Conservation (phyloP, 805 yeast species). For the Ogataea angusta region DNA sequence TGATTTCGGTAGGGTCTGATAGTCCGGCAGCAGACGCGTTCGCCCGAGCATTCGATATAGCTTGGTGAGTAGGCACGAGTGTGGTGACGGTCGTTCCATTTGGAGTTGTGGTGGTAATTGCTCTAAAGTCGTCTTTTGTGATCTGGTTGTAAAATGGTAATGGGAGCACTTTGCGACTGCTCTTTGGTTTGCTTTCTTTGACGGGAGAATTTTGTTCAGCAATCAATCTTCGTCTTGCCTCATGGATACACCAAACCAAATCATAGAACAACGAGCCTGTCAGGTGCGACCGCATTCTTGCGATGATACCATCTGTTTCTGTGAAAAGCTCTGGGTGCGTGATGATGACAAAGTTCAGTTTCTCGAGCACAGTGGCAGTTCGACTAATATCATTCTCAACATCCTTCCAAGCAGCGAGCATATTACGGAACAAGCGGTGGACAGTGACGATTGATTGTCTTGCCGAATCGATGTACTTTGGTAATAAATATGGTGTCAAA, state of each 20-base stretch:
- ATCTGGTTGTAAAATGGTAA: conserved; percentile 89
- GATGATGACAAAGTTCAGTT: conserved; percentile 78
- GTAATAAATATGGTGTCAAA: conserved; percentile 67
- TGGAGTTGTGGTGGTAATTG: conserved; percentile 83
- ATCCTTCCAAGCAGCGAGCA: conserved; percentile 86
- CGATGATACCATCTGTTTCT: conserved; percentile 69
- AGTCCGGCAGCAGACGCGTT: conserved; percentile 55
- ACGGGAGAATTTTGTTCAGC: conserved; percentile 36
- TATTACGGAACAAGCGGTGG: conserved; percentile 82
- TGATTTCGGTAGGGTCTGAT: conserved; percentile 42
- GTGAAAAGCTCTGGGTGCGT: conserved; percentile 83
- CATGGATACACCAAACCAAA: conserved; percentile 91
- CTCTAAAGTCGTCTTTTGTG: conserved; percentile 81
- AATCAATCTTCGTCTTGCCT: conserved; percentile 72
- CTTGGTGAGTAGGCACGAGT: conserved; percentile 80
- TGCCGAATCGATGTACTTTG: conserved; percentile 79
- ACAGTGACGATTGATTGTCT: conserved; percentile 92
- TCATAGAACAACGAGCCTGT: conserved; percentile 91
- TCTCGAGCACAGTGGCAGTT: conserved; percentile 87
- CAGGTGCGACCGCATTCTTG: conserved; percentile 86
- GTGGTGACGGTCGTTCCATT: conserved; percentile 91
- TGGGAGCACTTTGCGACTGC: conserved; percentile 52
- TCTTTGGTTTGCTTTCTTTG: conserved; percentile 9
- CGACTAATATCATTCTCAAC: conserved; percentile 88
- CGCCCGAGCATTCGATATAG: conserved; percentile 59